Evolutionary conservation across 306 rosid genomes (phyloP), one percentile per base, ranked within the genome.

Genomic region (Trifolium fragiferum): DNA sequence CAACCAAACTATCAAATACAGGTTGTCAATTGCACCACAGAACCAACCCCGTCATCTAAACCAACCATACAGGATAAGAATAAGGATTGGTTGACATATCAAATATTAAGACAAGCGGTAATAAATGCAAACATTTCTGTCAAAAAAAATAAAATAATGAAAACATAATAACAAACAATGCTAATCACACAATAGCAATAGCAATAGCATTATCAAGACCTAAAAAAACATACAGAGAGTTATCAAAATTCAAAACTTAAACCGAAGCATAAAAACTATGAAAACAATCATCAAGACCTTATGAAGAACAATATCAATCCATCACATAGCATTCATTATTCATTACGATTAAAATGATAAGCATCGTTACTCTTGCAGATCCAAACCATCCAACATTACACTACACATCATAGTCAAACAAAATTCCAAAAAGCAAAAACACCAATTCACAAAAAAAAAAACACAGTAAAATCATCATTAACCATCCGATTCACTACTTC

Each of bases 361-460:
- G 49, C 54, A 69, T 57, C 23, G 37, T 9, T 13, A 74, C n/a
- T 14, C 50, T 50, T 16, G 18, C 70, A 80, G 44, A 80, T 78
- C 73, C 32, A 27, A 27, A 27, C 32, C 32, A 27, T 27, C 3
- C 59, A 44, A 44, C 50, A 71, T 32, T 46, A 66, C 43, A 43
- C 41, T 12, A 54, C 1, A 13, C 44, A 20, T 10, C 38, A 43
- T 21, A 20, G 13, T 40, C 12, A 64, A 41, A 57, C 12, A 63
- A 40, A 55, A 61, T 50, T 73, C 59, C 57, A 75, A 46, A 67
- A 7, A 37, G 3, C 66, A 75, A n/a, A 78, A 82, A 71, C 53
- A 30, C n/a, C 15, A 57, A 73, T 43, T 68, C 4, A 61, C 19
- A 4, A 37, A 10, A 35, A 37, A 10, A 35, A 68, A 23, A 7